phyloP scores from a whole-genome alignment of 1,139 yeast genomes.

The Geotrichum carabidarum region DNA sequence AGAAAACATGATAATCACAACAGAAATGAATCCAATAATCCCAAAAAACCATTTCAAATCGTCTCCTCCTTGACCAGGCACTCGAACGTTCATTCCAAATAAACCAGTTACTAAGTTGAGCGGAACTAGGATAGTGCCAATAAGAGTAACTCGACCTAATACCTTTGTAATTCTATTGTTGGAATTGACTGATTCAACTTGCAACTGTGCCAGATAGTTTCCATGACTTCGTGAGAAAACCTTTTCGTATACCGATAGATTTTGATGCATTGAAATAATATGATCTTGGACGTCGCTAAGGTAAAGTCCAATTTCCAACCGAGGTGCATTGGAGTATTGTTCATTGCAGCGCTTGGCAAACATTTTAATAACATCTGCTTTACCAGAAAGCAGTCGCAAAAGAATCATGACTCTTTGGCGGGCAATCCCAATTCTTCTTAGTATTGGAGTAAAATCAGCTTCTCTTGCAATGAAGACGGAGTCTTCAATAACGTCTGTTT shows the following conservation, averaged over 20 bases:
- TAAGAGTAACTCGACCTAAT: constrained; percentile 79
- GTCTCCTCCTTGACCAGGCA: constrained; percentile 61
- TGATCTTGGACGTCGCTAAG: constrained; percentile 97
- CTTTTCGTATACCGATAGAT: constrained; percentile 82
- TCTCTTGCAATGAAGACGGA: constrained; percentile 63
- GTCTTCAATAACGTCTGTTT: constrained; percentile 89
- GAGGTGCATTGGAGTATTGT: constrained; percentile 41
- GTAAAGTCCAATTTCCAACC: constrained; percentile 52
- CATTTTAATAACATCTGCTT: constrained; percentile 96
- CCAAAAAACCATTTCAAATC: constrained; percentile 62
- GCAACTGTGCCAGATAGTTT: constrained; percentile 87
- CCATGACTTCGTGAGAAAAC: constrained; percentile 88
- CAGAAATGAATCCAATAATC: constrained; percentile 45
- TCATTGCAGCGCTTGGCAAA: constrained; percentile 95
- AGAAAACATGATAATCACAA: constrained; percentile 25
- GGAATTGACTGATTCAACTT: constrained; percentile 83
- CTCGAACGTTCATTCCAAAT: constrained; percentile 91
- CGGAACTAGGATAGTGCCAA: constrained; percentile 89
- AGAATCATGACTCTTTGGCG: constrained; percentile 88
- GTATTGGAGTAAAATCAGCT: constrained; percentile 57
- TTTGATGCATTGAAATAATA: constrained; percentile 92
- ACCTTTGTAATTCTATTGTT: constrained; percentile 80
- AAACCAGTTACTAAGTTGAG: constrained; percentile 85
- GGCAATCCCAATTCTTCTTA: constrained; percentile 79
- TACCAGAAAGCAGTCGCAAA: constrained; percentile 84